Base-by-base conservation (phyloP, 805 yeast genomes). In the Torulaspora franciscae region DNA sequence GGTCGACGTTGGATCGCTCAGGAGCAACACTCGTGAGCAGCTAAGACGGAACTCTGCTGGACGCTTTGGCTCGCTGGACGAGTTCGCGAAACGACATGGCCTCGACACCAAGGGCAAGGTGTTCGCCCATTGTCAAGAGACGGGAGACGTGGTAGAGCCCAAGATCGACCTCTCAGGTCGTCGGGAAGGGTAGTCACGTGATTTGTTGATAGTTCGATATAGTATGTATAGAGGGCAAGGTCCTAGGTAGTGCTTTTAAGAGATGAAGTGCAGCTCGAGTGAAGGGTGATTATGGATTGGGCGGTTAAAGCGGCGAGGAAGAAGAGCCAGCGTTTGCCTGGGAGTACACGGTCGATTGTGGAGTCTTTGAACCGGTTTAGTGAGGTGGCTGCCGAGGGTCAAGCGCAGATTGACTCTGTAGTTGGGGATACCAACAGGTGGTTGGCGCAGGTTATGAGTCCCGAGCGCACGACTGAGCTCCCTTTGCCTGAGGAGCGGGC, bases 331-430 rank as follows among this genome's bases (percentile, higher is more conserved):
- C 50, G 54, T 30, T 45, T 51, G 13, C 56, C 62, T 28, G 65
- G 65, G 4, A 52, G 64, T 13, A 57, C 67, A 2, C 47, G 65
- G 37, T 64, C 66, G 7, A 60, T 64, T 22, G 50, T 64, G 2
- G 65, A 62, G 43, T 56, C 67, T 7, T 48, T 64, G 17, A 59
- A 60, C 42, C 40, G 42, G 23, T 54, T 61, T 15, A 60, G 60
- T 43, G 52, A 58, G n/a, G 51, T 56, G 3, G 41, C 48, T 14
- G 46, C 47, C 19, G 50, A 56, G 29, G 59, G 58, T 14, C 58
- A 56, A 14, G 37, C 47, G n/a, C 50, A 53, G 27, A 43, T 55
- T 7, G 55, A 52, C 38, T 13, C 43, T 10, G 51, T 48, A 6
- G 35, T 59, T 6, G 40, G 43, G 7, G 50, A 49, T n/a, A 49